These are phyloP conservation scores for Agapanthus africanus DNA, from an alignment of 106 monocot genomes.

Conservation along the genomic window DNA sequence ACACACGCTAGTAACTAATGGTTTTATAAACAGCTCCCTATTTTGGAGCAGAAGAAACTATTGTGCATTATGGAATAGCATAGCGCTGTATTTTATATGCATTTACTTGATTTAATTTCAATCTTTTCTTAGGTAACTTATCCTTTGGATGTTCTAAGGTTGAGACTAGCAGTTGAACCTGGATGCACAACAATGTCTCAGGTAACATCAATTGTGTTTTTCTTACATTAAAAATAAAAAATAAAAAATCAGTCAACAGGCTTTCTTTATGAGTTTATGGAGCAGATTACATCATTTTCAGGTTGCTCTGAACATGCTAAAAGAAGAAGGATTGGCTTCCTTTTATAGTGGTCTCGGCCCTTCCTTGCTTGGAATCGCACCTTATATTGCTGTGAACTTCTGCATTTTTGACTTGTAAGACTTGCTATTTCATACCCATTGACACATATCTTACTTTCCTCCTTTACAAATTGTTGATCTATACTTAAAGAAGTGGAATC, in stretches of 20 bases:
- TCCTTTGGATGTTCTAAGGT: slow-evolving; percentile 87
- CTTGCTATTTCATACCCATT: slow-evolving; percentile 8
- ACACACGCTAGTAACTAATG: not conserved
- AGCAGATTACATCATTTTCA: slow-evolving; percentile 8
- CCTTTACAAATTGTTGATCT: not conserved
- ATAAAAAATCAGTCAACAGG: not conserved
- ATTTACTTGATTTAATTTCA: not conserved
- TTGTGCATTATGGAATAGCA: not conserved
- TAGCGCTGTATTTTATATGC: not conserved
- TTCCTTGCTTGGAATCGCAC: slow-evolving; percentile 88
- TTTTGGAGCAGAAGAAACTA: not conserved
- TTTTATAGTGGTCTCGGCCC: slow-evolving; percentile 95
- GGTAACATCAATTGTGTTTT: slow-evolving; percentile 25
- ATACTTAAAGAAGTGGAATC: not conserved
- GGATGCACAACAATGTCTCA: slow-evolving; percentile 87
- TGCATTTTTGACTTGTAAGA: slow-evolving; percentile 97
- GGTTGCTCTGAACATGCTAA: slow-evolving; percentile 84
- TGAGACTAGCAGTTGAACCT: slow-evolving; percentile 89
- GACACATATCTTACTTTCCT: not conserved
- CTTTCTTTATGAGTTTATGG: not conserved
- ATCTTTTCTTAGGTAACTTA: slow-evolving; percentile 65
- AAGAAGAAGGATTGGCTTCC: slow-evolving; percentile 86
- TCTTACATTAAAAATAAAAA: not conserved
- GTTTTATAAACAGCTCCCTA: not conserved
- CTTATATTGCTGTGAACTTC: slow-evolving; percentile 97